Percentiles rank a stretch among this genome's conserved stretches.
phyloP scores from a whole-genome alignment of 75 land plant genomes.

The Gnetum montanum region DNA sequence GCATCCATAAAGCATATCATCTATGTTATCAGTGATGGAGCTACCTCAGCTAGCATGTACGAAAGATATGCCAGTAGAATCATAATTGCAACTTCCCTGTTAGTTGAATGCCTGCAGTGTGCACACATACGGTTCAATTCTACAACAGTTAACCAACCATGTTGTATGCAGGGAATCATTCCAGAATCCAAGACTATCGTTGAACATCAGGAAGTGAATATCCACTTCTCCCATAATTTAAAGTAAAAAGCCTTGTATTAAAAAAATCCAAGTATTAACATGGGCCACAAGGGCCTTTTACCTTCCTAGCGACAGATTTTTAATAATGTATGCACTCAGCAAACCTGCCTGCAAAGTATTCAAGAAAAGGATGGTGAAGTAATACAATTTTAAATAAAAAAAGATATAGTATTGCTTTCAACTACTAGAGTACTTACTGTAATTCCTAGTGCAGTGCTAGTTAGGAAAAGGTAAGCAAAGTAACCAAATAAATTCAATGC shows the following conservation, averaged over 20 bases:
- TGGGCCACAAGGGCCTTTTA: neutral
- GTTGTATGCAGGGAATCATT: neutral
- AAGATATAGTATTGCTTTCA: neutral
- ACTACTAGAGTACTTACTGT: conserved; percentile 9
- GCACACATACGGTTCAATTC: neutral
- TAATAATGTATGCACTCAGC: conserved; percentile 29
- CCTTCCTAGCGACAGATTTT: conserved; percentile 29
- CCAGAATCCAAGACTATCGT: neutral
- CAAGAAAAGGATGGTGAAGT: neutral
- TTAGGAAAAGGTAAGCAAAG: conserved; percentile 25
- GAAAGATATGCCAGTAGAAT: conserved; percentile 30
- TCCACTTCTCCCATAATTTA: neutral
- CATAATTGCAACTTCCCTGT: conserved; percentile 37
- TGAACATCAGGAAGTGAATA: neutral
- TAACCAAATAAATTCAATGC: conserved; percentile 11
- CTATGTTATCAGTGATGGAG: no score
- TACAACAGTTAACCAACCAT: neutral
- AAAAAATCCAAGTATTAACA: neutral
- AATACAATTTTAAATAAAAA: conserved; percentile 1
- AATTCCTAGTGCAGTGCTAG: conserved; percentile 31
- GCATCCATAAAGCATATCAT: no score
- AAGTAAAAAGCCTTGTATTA: no score
- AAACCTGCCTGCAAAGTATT: conserved; percentile 17
- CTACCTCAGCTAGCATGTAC: conserved; percentile 33
- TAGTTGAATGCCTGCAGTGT: conserved; percentile 26